A percentile compares a stretch with the other conserved stretches of the same genome.
Conservation (phyloP, 1,284 basidiomycete genomes). For the Apiotrichum veenhuisii region DNA sequence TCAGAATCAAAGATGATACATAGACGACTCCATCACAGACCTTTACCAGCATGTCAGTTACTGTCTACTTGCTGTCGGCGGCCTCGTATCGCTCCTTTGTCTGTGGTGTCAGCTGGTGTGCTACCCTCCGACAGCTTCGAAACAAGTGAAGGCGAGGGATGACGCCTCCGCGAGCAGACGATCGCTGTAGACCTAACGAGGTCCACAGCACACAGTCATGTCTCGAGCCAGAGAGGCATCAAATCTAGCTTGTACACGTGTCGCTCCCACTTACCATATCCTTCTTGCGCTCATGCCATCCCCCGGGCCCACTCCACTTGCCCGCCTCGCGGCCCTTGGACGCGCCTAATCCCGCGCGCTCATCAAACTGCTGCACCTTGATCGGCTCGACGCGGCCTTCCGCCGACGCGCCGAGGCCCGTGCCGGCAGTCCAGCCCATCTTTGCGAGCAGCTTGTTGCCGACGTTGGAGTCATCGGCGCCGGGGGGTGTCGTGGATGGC, state of each 20-base stretch:
- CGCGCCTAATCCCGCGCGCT: slow-evolving; percentile 80
- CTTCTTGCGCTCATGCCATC: slow-evolving; percentile 35
- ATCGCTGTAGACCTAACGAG: too few relatives aligned
- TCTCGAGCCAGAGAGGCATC: too few relatives aligned
- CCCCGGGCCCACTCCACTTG: slow-evolving; percentile 58
- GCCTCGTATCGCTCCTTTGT: slow-evolving; percentile 18
- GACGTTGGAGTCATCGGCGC: slow-evolving; percentile 72
- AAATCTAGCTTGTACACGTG: too few relatives aligned
- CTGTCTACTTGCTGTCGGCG: background rate
- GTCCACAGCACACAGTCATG: too few relatives aligned
- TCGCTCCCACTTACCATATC: slow-evolving; percentile 33
- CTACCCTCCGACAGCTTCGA: background rate
- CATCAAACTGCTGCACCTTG: slow-evolving; percentile 75
- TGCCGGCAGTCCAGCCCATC: slow-evolving; percentile 92
- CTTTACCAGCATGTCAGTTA: background rate
- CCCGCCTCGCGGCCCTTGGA: slow-evolving; percentile 78
- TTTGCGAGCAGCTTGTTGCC: slow-evolving; percentile 88
- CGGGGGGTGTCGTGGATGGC: slow-evolving; percentile 57
- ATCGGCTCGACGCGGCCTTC: slow-evolving; percentile 83
- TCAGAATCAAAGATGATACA: background rate
- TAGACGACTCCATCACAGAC: background rate
- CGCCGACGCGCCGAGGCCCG: slow-evolving; percentile 72
- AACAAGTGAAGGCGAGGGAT: too few relatives aligned
- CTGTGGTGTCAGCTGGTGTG: slow-evolving; percentile 8
- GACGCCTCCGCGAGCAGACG: too few relatives aligned